Evolutionary conservation across 2,329 filamentous ascomycete species (phyloP).

Genomic region (Calonectria fujianensis): DNA sequence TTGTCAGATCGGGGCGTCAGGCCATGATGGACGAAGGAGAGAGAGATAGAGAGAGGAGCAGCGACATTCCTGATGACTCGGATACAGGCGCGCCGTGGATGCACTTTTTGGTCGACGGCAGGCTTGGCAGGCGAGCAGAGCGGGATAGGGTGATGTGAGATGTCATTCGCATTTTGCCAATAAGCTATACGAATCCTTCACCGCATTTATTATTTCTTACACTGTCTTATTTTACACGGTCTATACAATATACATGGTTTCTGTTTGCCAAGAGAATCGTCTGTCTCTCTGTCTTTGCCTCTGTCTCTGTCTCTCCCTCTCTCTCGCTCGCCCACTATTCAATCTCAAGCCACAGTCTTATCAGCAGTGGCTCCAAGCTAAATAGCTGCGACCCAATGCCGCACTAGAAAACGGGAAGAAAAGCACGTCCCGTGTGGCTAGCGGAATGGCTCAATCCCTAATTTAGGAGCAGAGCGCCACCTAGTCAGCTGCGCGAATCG

Average conservation of each 20-base stretch:
- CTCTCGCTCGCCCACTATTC: neutral
- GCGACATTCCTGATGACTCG: slow-evolving; percentile 1
- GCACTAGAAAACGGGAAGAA: slow-evolving; percentile 21
- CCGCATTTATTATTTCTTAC: slow-evolving; percentile 24
- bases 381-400: neutral
- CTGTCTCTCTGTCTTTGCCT: neutral
- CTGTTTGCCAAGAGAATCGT: neutral
- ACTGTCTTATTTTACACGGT: too few species aligned
- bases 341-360: neutral
- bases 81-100: neutral
- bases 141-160: slow-evolving; percentile 13
- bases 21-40: neutral
- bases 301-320: neutral
- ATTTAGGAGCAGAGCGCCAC: neutral
- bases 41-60: neutral
- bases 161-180: neutral
- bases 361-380: neutral
- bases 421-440: neutral
- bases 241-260: neutral
- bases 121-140: neutral
- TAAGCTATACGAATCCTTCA: slow-evolving; percentile 8
- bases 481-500: slow-evolving; percentile 14
- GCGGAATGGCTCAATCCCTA: neutral
- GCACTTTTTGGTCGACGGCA: neutral
- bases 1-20: neutral